Base-by-base conservation (phyloP, 1,284 basidiomycete species). In the Tremellales sp. region DNA sequence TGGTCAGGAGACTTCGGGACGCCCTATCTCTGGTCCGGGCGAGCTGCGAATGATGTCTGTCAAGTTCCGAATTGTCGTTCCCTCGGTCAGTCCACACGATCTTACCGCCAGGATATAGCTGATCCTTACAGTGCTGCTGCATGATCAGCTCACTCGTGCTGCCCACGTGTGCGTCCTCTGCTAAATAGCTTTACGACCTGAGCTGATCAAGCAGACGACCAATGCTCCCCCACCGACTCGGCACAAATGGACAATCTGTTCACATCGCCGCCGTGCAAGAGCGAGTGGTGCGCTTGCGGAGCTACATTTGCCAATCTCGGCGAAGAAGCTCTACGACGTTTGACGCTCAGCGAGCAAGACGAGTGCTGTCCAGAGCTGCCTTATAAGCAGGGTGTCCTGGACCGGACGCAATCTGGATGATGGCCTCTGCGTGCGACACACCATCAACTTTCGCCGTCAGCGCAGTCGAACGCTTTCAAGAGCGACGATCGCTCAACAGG, bases 81-180 rank as follows among this genome's bases (percentile, higher is more conserved):
- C 72, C 8, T 68, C 65, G 21, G 67, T 69, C 50, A 55, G 67
- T 61, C 11, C 17, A 8, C 23, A n/a, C n/a, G n/a, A n/a, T 8
- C 13, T 39, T 39, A 8, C 8, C 19, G 8, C 8, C 10, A 19
- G 11, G 7, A 39, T 39, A 39, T 7, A 21, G 19, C 8, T 19
- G 10, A 13, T 12, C 8, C 11, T 3, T 19, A 4, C 48, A 64
- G 58, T 72, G 69, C 40, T 52, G 53, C 40, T 64, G 63, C 42
- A 61, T 61, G n/a, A 50, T 51, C 2, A 56, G 57, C 17, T 54
- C 69, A 0, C 55, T 70, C 19, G 55, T 62, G 39, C 53, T 72
- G 17, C 69, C 69, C 1, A 65, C 65, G 2, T 72, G 63, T 68
- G n/a, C n/a, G n/a, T n/a, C n/a, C n/a, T n/a, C n/a, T n/a, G n/a